phyloP scores from a whole-genome alignment of 257 asterid genomes.

The Lithospermum erythrorhizon region DNA sequence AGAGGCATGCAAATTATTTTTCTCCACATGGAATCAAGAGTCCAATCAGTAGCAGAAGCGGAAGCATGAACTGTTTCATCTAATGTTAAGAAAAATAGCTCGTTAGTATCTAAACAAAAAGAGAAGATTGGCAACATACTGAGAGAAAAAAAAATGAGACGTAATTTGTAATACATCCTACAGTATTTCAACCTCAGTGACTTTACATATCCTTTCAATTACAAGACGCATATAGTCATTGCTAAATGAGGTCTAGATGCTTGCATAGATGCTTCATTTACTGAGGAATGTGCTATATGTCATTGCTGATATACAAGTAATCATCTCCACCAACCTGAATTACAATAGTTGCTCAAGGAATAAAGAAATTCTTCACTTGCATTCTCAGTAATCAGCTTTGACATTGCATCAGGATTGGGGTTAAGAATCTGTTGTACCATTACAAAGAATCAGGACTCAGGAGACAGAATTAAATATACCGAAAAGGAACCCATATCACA shows the following conservation, averaged over 20 bases:
- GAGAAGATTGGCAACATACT: not conserved
- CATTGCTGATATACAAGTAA: not conserved
- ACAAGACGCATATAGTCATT: too few species aligned
- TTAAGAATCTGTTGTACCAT: constrained; percentile 66
- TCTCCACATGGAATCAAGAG: constrained; percentile 4
- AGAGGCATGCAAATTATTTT: not conserved
- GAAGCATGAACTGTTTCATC: not conserved
- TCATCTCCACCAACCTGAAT: constrained; percentile 55
- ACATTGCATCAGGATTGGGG: constrained; percentile 99
- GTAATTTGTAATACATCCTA: not conserved
- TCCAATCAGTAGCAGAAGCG: not conserved
- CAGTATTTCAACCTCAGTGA: not conserved
- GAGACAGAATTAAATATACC: constrained; percentile 2
- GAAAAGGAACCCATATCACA: not conserved
- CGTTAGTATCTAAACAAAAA: too few species aligned
- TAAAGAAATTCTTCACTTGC: constrained; percentile 95
- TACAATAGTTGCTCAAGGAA: constrained; percentile 78
- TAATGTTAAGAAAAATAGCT: not conserved
- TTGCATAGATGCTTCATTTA: not conserved
- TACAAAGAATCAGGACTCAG: not conserved
- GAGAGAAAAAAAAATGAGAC: not conserved
- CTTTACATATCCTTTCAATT: too few species aligned
- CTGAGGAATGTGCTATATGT: not conserved
- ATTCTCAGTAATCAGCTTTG: constrained; percentile 85
- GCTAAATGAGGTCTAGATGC: too few species aligned